phyloP scores from a whole-genome alignment of 2,329 filamentous ascomycete species.

The Purpureocillium lavendulum region DNA sequence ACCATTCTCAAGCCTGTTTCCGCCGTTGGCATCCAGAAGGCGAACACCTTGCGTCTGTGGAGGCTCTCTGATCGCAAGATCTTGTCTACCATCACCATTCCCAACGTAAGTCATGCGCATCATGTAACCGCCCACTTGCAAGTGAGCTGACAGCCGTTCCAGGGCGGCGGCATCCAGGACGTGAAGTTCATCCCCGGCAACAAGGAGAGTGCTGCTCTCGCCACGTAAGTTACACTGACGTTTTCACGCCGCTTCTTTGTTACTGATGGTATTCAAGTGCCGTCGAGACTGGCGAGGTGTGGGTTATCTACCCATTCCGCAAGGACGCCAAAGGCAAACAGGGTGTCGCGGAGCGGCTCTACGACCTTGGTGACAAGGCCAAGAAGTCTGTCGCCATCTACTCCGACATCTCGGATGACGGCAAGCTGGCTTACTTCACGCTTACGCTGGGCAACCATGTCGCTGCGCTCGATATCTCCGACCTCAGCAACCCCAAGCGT shows the following conservation, averaged over 20 bases:
- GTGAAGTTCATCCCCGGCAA: slow-evolving; percentile 59
- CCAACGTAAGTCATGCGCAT: slow-evolving; percentile 28
- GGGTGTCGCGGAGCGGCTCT: slow-evolving; percentile 49
- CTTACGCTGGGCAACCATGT: slow-evolving; percentile 55
- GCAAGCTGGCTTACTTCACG: slow-evolving; percentile 50
- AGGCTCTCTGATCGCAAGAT: slow-evolving; percentile 43
- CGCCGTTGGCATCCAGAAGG: slow-evolving; percentile 41
- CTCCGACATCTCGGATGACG: slow-evolving; percentile 50
- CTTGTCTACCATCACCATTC: slow-evolving; percentile 52
- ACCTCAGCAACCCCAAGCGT: slow-evolving; percentile 50
- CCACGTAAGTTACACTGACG: slow-evolving; percentile 27
- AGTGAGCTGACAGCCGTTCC: not conserved
- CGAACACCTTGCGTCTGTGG: slow-evolving; percentile 53
- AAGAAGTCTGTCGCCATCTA: slow-evolving; percentile 51
- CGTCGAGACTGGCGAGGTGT: slow-evolving; percentile 50
- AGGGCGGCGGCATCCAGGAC: slow-evolving; percentile 52
- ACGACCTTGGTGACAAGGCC: slow-evolving; percentile 47
- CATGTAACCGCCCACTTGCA: not conserved
- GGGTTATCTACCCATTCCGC: slow-evolving; percentile 57
- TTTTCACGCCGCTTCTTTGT: no score
- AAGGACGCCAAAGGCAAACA: slow-evolving; percentile 45
- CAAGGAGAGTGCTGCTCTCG: slow-evolving; percentile 47
- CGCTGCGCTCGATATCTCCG: slow-evolving; percentile 51
- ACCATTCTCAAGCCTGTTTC: slow-evolving; percentile 47
- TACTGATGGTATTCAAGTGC: slow-evolving; percentile 22